Base-by-base conservation (phyloP, 352 stramenopile species). In the Globisporangium echinulatum region DNA sequence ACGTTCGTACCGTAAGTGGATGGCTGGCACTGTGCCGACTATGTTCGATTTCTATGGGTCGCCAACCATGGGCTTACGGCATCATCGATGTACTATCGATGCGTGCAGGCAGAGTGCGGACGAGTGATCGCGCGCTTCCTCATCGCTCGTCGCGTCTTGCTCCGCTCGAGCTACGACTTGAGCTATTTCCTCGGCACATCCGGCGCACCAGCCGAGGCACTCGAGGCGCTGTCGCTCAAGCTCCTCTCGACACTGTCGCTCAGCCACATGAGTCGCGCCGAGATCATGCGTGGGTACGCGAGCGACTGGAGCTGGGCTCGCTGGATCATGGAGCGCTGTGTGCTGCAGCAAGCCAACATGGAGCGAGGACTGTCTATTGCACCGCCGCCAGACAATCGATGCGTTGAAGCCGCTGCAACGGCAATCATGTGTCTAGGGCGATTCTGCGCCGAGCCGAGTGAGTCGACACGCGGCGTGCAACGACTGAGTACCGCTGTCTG, bases 131-230 rank as follows among this genome's bases (percentile, higher is more conserved):
- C 37, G 38, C 60, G 60, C n/a, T 66, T 66, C n/a, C 33, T 61
- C 2, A 52, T 56, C 14, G 44, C 60, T 52, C 49, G 53, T 8
- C 60, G 54, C 14, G 37, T 66, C 52, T 42, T 61, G 14, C 40
- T 66, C 11, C 60, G 60, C 2, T 58, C 54, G 5, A 56, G 54
- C 49, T 66, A 66, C 33, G 60, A 66, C 44, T 49, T 66, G 48
- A 36, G 10, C 6, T 66, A 66, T 37, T 66, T 66, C 33, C 19
- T 66, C 2, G 54, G 54, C 0, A 44, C 60, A 3, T 50, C 54
- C 8, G 60, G 53, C 14, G 44, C 52, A 13, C 25, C 38, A 46
- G 49, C 54, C 7, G 37, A 52, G 14, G 40, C 6, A 7, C 39
- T 61, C 19, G 54, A 25, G 4, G n/a, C 37, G 0, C 33, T 66